Base-by-base conservation (phyloP, 768 basidiomycete species). In the Lactarius trivialis region DNA sequence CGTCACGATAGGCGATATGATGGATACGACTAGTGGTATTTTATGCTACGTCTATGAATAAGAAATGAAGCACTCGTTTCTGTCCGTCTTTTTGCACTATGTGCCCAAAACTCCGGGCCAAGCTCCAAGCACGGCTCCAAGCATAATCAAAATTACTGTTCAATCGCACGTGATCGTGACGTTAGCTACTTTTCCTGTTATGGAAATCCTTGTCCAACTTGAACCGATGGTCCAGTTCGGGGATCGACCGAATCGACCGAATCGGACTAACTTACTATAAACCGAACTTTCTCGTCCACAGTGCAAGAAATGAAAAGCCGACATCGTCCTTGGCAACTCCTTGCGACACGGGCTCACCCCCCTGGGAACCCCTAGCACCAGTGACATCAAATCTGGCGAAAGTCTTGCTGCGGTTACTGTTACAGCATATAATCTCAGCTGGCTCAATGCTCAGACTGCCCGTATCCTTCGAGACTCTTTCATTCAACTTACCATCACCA, bases 1-100 rank as follows among this genome's bases (percentile, higher is more conserved):
- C 12, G 59, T 63, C 12, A 69, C 37, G 3, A 68, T 76, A 26
- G 36, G 57, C 17, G 70, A 74, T 43, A 66, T 76, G 15, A 61
- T 76, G 39, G 65, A 70, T 60, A 76, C 75, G 4, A 73, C 69
- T 0, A 67, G 64, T 19, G 73, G 70, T 1, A 60, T 65, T n/a
- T 65, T 76, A n/a, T 76, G 75, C 66, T 76, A 76, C 55, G 67
- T 70, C 4, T 76, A 76, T 58, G 74, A 73, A 55, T 76, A 51
- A 60, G 5, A 7, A 19, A 21, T 30, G 43, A 43, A 3, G 7
- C n/a, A 43, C 41, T n/a, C 19, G 37, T 9, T 37, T 37, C 8
- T 34, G 34, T 34, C 11, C 12, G 15, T 37, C 37, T 37, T 17
- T 17, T n/a, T n/a, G n/a, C n/a, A n/a, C n/a, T n/a, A n/a, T n/a